Conservation (phyloP, 176 grass and related monocot genomes). For the Miscanthus lutarioriparius region DNA sequence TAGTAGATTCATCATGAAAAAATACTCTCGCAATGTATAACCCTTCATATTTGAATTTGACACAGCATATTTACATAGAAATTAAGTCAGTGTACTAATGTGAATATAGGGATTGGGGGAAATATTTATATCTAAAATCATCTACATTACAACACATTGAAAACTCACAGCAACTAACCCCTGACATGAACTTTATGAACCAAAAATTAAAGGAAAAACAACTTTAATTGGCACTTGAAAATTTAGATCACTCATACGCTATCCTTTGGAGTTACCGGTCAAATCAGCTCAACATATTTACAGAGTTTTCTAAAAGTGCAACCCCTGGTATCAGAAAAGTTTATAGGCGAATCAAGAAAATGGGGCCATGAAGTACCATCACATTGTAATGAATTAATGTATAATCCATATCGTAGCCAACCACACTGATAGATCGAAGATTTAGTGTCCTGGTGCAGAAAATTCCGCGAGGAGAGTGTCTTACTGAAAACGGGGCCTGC, state of each 20-base stretch:
- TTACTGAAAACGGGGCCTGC: conserved; percentile 80
- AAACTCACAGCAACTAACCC: neutral
- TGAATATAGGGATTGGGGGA: neutral
- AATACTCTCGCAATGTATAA: neutral
- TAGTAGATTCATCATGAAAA: neutral
- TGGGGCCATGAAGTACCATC: conserved; percentile 56
- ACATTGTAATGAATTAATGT: conserved; percentile 96
- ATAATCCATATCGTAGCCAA: conserved; percentile 99
- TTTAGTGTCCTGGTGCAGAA: conserved; percentile 96
- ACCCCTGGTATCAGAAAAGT: conserved; percentile 10
- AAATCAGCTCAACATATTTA: conserved; percentile 31
- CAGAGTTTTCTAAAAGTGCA: neutral
- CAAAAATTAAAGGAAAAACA: neutral
- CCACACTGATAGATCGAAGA: conserved; percentile 87
- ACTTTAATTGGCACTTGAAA: neutral
- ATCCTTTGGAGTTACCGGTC: neutral
- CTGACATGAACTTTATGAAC: neutral
- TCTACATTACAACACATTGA: neutral
- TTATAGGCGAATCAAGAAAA: conserved; percentile 16
- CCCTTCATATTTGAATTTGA: neutral
- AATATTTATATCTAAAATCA: neutral
- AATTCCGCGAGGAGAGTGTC: conserved; percentile 82
- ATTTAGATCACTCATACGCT: neutral
- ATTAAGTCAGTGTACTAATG: neutral
- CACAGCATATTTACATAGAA: neutral